Evolutionary conservation across 2,329 filamentous ascomycete species (phyloP), one percentile per base, ranked within the genome.

Genomic region (Arachnomyces sp.): DNA sequence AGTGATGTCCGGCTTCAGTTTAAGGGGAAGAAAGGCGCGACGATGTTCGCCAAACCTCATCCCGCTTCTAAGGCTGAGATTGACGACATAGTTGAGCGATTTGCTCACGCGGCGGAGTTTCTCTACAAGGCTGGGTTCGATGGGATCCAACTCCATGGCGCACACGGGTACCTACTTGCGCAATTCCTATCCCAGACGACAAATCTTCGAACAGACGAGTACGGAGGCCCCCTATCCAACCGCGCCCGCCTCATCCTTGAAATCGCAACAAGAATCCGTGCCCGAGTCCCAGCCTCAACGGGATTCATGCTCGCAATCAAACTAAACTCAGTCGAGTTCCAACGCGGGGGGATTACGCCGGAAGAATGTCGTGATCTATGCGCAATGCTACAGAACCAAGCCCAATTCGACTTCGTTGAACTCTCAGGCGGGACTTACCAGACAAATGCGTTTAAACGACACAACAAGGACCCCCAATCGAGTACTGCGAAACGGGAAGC

Each of bases 181-280:
- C 72, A 77, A 44, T 80, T 80, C 51, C 53, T 79, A 13, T 70
- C 66, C 3, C 57, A 64, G 2, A 65, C 61, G 17, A 67, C 64
- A 0, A 80, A 80, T 49, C 53, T 67, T 57, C 71, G 79, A 34
- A 82, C 74, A 15, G 79, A 83, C 55, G 51, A 70, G 39, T 84
- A 83, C 55, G 80, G 81, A 38, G 80, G 81, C 41, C 70, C 66
- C 54, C 77, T 82, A 48, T 73, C 77, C 52, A 82, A 83, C 65
- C 74, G 80, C 44, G 73, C 65, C n/a, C 72, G 79, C n/a, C 54
- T 83, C 29, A 64, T 79, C 31, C 49, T 71, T 8, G 76, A 82
- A 49, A 62, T 77, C 32, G 65, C 74, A 36, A 54, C 66, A 34
- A 45, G 47, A 18, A 56, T 58, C 31, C 48, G 51, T 12, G 36